Percentiles rank a stretch among this genome's conserved stretches.
Evolutionary conservation across 805 yeast genomes (phyloP).

Genomic region (Lipomyces starkeyi): DNA sequence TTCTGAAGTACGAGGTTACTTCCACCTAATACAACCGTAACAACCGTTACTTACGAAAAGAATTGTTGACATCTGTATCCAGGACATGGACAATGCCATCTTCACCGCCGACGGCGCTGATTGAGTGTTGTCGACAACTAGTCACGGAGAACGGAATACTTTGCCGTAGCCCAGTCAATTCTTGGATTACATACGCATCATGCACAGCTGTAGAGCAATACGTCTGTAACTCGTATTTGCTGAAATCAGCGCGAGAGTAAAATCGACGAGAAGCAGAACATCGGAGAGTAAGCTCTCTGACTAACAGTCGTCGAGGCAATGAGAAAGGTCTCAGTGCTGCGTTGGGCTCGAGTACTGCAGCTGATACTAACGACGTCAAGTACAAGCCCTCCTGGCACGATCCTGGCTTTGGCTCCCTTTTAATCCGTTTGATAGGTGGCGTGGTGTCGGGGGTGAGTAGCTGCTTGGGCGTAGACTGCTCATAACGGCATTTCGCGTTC

Average conservation of each 20-base stretch:
- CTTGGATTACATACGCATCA: conserved; percentile 19
- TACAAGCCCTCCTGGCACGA: background rate
- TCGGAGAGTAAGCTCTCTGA: conserved; percentile 14
- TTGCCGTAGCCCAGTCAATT: background rate
- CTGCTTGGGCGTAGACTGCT: background rate
- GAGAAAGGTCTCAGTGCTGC: background rate
- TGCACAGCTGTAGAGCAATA: conserved; percentile 13
- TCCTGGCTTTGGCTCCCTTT: background rate
- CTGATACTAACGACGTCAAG: background rate
- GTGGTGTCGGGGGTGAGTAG: conserved; percentile 29
- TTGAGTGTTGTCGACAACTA: conserved; percentile 11
- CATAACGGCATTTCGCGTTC: background rate
- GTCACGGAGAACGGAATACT: conserved; percentile 24
- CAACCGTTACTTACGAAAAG: background rate
- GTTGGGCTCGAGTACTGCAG: conserved; percentile 1
- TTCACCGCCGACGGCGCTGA: conserved; percentile 31
- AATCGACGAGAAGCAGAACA: conserved; percentile 5
- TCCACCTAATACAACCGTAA: background rate
- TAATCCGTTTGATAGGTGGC: conserved; percentile 14
- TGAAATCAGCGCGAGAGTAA: conserved; percentile 22
- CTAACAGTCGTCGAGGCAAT: conserved; percentile 18
- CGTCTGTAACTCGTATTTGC: conserved; percentile 16
- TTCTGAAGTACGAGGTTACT: conserved; percentile 3
- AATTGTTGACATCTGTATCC: conserved; percentile 15
- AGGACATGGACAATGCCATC: conserved; percentile 27